A percentile compares a stretch with the other conserved stretches of the same genome.
These are phyloP conservation scores for Euclidium syriacum DNA, from an alignment of 345 rosid genomes.

Conservation along the genomic window DNA sequence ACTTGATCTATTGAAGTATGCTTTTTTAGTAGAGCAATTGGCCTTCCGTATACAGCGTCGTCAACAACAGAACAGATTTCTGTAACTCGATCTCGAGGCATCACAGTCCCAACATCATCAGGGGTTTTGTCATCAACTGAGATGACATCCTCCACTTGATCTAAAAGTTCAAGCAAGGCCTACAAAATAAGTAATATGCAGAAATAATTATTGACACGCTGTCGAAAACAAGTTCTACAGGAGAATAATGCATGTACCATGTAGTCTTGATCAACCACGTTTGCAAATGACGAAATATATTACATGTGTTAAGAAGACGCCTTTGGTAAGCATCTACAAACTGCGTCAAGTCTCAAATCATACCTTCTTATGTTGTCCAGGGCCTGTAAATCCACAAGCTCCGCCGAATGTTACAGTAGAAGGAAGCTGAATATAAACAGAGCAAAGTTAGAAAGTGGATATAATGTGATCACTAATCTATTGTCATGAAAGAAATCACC, in stretches of 20 bases:
- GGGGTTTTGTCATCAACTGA: constrained; percentile 54
- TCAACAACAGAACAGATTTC: constrained; percentile 13
- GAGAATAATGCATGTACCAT: constrained; percentile 1
- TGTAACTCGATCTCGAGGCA: constrained; percentile 37
- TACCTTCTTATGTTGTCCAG: constrained; percentile 82
- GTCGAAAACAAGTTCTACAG: constrained; percentile 2
- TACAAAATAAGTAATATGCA: constrained; percentile 24
- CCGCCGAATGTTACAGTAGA: constrained; percentile 34
- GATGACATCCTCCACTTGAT: constrained; percentile 93
- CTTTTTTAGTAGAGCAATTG: constrained; percentile 19
- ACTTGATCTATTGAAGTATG: constrained; percentile 33
- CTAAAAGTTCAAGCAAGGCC: constrained; percentile 86
- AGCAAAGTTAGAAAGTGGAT: constrained; percentile 6
- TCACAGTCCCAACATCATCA: constrained; percentile 28
- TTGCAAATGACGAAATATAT: neutral
- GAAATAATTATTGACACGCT: neutral
- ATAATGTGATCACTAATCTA: neutral
- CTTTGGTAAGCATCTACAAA: neutral
- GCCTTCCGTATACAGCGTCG: constrained; percentile 22
- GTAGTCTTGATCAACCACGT: neutral
- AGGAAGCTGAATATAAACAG: constrained; percentile 25
- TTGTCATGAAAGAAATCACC: constrained; percentile 39
- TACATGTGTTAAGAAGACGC: neutral
- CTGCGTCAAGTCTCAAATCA: constrained; percentile 5
- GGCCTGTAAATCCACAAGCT: constrained; percentile 37